Percentiles rank a stretch among this genome's conserved stretches.
These are phyloP conservation scores for Dictyostelium purpureum DNA, from an alignment of 78 protist genomes.

Conservation along the genomic window DNA sequence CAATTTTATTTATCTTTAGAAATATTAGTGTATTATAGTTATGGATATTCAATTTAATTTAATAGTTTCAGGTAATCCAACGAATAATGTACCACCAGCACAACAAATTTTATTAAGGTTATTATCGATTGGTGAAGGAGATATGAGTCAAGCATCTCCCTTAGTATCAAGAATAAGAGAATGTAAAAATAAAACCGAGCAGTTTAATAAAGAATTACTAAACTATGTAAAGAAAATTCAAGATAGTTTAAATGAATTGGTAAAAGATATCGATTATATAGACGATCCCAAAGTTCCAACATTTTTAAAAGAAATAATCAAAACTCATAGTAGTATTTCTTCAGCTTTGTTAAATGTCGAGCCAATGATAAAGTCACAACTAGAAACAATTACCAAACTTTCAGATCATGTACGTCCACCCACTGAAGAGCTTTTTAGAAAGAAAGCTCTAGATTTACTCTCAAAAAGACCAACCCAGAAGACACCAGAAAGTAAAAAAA, in stretches of 20 bases:
- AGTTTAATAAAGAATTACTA: background rate
- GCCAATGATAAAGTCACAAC: slow-evolving; percentile 34
- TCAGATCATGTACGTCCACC: slow-evolving; percentile 60
- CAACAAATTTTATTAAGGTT: slow-evolving; percentile 32
- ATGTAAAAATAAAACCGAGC: background rate
- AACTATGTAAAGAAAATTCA: slow-evolving; percentile 25
- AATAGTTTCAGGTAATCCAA: background rate
- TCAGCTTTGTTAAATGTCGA: background rate
- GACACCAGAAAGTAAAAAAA: background rate
- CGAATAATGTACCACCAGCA: background rate
- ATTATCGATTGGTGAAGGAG: background rate
- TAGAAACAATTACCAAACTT: background rate
- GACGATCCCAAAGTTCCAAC: background rate
- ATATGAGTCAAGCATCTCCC: background rate
- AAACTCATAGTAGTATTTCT: background rate
- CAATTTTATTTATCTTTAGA: background rate
- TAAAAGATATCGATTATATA: slow-evolving; percentile 5
- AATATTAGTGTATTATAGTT: background rate
- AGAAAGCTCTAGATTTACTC: background rate
- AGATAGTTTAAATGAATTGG: background rate
- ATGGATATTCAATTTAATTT: slow-evolving; percentile 59
- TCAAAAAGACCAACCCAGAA: background rate
- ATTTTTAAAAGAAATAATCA: background rate
- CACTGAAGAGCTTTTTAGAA: slow-evolving; percentile 52
- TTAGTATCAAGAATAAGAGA: slow-evolving; percentile 32